phyloP scores from a whole-genome alignment of 768 basidiomycete genomes.

The Russula sp. region DNA sequence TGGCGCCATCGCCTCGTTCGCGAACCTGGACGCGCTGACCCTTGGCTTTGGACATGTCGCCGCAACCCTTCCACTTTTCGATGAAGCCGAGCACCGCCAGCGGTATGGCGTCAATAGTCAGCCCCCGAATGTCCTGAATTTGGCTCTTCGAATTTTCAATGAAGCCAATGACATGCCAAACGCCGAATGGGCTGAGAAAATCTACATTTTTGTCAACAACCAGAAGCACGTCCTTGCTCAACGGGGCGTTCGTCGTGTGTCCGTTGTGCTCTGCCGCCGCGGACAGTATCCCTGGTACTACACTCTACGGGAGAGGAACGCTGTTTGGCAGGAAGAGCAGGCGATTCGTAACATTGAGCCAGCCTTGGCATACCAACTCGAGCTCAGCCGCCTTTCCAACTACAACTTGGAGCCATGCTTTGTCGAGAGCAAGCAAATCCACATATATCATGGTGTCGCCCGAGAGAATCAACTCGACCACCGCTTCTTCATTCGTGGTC shows the following conservation, averaged over 20 bases:
- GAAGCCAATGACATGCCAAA: conserved; percentile 72
- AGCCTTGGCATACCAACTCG: conserved; percentile 94
- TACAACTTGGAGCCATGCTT: conserved; percentile 96
- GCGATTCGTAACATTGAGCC: conserved; percentile 98
- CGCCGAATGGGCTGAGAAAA: conserved; percentile 66
- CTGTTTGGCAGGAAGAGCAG: conserved; percentile 85
- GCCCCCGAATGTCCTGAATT: conserved; percentile 89
- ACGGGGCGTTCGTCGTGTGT: conserved; percentile 87
- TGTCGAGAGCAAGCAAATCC: conserved; percentile 95
- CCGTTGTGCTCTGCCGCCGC: conserved; percentile 85
- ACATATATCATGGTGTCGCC: conserved; percentile 94
- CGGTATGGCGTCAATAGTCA: conserved; percentile 67
- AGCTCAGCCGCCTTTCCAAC: conserved; percentile 91
- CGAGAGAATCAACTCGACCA: conserved; percentile 96
- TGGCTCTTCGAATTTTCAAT: conserved; percentile 85
- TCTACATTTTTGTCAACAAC: conserved; percentile 65
- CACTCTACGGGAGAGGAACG: conserved; percentile 72
- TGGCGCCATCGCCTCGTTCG: conserved; percentile 90
- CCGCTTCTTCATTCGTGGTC: conserved; percentile 95
- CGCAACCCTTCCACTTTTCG: conserved; percentile 65
- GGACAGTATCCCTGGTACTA: conserved; percentile 92
- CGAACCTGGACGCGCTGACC: conserved; percentile 56
- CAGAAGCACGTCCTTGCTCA: conserved; percentile 50
- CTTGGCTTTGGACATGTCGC: conserved; percentile 73
- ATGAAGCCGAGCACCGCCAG: conserved; percentile 60